Evolutionary conservation across 805 yeast genomes (phyloP).

Genomic region (Trichomonascus vanleenenianus): DNA sequence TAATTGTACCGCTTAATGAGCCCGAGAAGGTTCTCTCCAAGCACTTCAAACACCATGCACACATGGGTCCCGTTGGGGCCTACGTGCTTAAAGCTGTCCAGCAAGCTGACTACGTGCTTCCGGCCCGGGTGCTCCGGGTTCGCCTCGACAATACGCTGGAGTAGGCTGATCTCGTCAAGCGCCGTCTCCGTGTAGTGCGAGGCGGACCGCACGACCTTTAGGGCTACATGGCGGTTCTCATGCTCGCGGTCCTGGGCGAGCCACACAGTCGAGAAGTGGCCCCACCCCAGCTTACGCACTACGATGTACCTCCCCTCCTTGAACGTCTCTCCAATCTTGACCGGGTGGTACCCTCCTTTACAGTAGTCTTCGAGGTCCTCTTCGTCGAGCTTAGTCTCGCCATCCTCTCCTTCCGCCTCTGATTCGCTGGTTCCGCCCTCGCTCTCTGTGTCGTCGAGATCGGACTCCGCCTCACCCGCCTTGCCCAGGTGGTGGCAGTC

Average conservation of each 20-base stretch:
- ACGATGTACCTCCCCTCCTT: slow-evolving; percentile 68
- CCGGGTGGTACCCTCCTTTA: slow-evolving; percentile 95
- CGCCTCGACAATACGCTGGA: slow-evolving; percentile 54
- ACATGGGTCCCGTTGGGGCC: slow-evolving; percentile 93
- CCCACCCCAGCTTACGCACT: slow-evolving; percentile 96
- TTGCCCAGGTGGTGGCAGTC: slow-evolving; percentile 6
- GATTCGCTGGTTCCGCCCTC: slow-evolving; percentile 76
- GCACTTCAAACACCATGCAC: slow-evolving; percentile 94
- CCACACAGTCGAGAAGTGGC: slow-evolving; percentile 96
- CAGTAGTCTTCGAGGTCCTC: slow-evolving; percentile 81
- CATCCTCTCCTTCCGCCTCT: slow-evolving; percentile 9
- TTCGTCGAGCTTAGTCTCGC: slow-evolving; percentile 37
- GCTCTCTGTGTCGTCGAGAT: slow-evolving; percentile 59
- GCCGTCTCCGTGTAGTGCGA: slow-evolving; percentile 91
- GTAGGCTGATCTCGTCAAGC: slow-evolving; percentile 78
- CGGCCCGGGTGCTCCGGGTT: slow-evolving; percentile 73
- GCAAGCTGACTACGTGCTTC: slow-evolving; percentile 65
- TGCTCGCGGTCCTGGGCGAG: slow-evolving; percentile 56
- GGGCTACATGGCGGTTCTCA: slow-evolving; percentile 70
- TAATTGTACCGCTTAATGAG: slow-evolving; percentile 71
- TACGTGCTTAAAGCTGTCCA: slow-evolving; percentile 76
- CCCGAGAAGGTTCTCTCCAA: slow-evolving; percentile 88
- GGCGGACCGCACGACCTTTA: slow-evolving; percentile 90
- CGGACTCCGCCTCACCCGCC: slow-evolving; percentile 8
- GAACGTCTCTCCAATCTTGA: slow-evolving; percentile 76